Base-by-base conservation (phyloP, 2,329 filamentous ascomycete genomes). In the Sporothrix curviconia region DNA sequence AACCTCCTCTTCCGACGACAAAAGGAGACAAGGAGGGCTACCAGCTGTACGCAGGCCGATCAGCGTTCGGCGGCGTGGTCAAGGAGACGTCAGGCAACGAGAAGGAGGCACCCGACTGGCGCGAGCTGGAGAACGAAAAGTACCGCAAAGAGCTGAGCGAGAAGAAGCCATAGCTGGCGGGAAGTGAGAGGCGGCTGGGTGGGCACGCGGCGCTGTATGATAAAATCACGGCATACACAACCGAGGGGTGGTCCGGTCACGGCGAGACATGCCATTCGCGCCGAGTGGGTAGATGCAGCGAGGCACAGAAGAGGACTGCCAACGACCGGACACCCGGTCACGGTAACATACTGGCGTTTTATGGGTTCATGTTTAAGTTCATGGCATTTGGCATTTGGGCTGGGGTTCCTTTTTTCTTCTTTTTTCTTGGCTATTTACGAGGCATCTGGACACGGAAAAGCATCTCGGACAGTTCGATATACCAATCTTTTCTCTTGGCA, bases 41-140 rank as follows among this genome's bases (percentile, higher is more conserved):
- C 68, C 86, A 94, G 75, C 72, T 95, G 64, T 95, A 95, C 71
- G 89, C 85, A 15, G 90, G 90, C 32, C 84, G 83, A 67, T 79
- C 84, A 46, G 87, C 87, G 8, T 90, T 88, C 69, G 75, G 76
- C 11, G 80, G 82, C 58, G 72, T 75, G n/a, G 82, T 82, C 61
- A 83, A 82, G 71, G 78, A 81, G 71, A 85, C 84, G 50, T 83
- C 81, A 65, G 86, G 86, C 44, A 82, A 88, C 70, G 86, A 88
- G 68, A 78, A 78, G 56, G 77, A 76, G 55, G 76, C 79, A 34
- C 71, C 71, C 63, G 83, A 86, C 67, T 86, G 83, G 83, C 75
- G 83, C 61, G 83, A 86, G 65, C 65, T 79, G 17, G 83, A 86
- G 73, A 86, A 86, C 63, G 81, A 85, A 66, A 80, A 79, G 68